Base-by-base conservation (phyloP, 2,329 filamentous ascomycete genomes). In the Cladosporium velox region DNA sequence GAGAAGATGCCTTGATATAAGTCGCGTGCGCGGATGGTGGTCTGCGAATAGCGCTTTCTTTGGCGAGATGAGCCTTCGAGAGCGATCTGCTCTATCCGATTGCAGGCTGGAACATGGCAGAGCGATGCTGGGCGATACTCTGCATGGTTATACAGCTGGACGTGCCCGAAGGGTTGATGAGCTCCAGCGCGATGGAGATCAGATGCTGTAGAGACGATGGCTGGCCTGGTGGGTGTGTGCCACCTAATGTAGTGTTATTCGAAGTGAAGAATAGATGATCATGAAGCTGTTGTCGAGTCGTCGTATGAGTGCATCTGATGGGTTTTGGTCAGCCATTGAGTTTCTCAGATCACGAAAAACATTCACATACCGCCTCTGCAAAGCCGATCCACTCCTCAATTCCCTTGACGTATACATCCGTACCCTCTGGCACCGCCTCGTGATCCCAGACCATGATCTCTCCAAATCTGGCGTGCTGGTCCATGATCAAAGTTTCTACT, bases 381-480 rank as follows among this genome's bases (percentile, higher is more conserved):
- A 93, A 87, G 12, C 83, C 82, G 66, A 96, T 82, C 92, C 93
- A 97, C 77, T 97, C 93, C 70, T 89, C 85, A 52, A 96, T 80
- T 0, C 90, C 88, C 75, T 90, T 89, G 4, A 91, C 82, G 75
- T 92, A 95, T 1, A 85, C 82, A 78, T 97, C 92, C 32, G 82
- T 82, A 0, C 83, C 82, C 67, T 90, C 87, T 6, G 88, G 88
- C 59, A 86, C 72, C 0, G 80, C 78, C 70, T 95, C 93, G 76
- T 97, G 93, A 0, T 86, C 89, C 93, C 93, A 98, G n/a, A 97
- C 84, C 3, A 92, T 79, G 60, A 97, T 77, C 64, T 90, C 83
- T 7, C 92, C 87, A 74, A 97, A 97, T 18, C 83, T 83, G 1
- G 87, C 88, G 24, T 88, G 82, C 52, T 87, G 81, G 60, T 90